Evolutionary conservation across 345 rosid species (phyloP), one percentile per base, ranked within the genome.

Genomic region (Acer saccharum): DNA sequence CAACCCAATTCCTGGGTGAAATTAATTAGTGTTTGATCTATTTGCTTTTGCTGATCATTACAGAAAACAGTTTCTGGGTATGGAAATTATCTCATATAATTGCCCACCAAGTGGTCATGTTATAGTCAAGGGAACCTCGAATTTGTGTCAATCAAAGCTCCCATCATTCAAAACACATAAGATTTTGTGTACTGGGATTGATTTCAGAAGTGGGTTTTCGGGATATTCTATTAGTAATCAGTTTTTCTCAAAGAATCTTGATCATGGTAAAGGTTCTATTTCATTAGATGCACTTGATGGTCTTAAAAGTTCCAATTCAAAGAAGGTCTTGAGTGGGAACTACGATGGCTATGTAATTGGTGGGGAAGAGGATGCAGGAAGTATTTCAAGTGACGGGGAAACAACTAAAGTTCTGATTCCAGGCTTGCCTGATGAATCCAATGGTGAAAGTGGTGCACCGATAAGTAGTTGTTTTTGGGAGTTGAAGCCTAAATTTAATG

Each of bases 401-500:
- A 82, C 90, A 1, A 60, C 87, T 1, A 93, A 86, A 78, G 84
- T 91, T 82, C 85, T 85, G 74, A 89, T 96, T 81, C 95, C 95
- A 2, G 97, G 93, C 39, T 76, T 92, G 85, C 97, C 93, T 12
- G 88, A 88, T 83, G 89, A 81, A 70, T 80, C 89, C 50, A 84
- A 74, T 66, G 94, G 90, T 17, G 94, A 87, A 57, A 1, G 44
- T 54, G 84, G 79, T 81, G 95, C 98, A 78, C 81, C 76, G 3
- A 73, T 92, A 73, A 86, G 83, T 48, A 83, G 89, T 79, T 86
- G 85, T 77, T 88, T 85, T 46, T 89, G 92, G 89, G 92, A 96
- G 77, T 92, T 97, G 98, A 96, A 88, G 76, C 98, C 98, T 0
- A 92, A 96, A 67, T 81, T 92, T 61, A 84, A 73, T 6, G 94